These are phyloP conservation scores for Biscogniauxia sp. DNA, from an alignment of 2,329 filamentous ascomycete genomes.

Conservation along the genomic window DNA sequence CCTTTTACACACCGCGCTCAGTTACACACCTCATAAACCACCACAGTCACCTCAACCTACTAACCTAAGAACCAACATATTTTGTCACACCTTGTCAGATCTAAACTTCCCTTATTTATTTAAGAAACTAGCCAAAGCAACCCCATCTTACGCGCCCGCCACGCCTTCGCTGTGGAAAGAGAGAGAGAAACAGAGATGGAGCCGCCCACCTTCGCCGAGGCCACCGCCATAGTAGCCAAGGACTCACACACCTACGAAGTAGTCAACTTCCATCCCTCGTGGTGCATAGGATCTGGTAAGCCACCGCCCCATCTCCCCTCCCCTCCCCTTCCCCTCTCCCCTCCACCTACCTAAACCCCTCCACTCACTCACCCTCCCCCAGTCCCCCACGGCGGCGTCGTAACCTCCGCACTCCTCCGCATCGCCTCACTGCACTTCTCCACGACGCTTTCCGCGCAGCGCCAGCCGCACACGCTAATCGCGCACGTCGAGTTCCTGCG, in stretches of 20 bases:
- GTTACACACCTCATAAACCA: no score
- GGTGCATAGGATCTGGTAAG: slow-evolving; percentile 32
- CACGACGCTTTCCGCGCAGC: slow-evolving; percentile 29
- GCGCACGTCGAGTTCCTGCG: slow-evolving; percentile 33
- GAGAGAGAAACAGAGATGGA: slow-evolving; percentile 12
- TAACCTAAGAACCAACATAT: no score
- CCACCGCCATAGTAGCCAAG: slow-evolving; percentile 21
- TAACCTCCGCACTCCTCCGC: slow-evolving; percentile 60
- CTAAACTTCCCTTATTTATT: no score
- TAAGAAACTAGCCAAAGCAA: no score
- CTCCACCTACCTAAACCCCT: no score
- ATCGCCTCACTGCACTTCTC: slow-evolving; percentile 38
- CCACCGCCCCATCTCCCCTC: not conserved
- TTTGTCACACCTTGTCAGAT: no score
- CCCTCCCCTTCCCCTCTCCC: not conserved
- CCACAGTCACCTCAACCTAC: no score
- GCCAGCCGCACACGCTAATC: slow-evolving; percentile 31
- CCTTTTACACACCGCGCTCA: not conserved
- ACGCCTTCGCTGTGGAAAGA: no score
- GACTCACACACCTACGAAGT: slow-evolving; percentile 26
- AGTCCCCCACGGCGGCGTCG: slow-evolving; percentile 72
- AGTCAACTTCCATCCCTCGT: slow-evolving; percentile 22
- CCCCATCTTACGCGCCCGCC: no score
- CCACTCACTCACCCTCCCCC: not conserved
- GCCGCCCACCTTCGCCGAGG: slow-evolving; percentile 24